phyloP scores from a whole-genome alignment of 306 rosid genomes.

The Spatholobus suberectus region DNA sequence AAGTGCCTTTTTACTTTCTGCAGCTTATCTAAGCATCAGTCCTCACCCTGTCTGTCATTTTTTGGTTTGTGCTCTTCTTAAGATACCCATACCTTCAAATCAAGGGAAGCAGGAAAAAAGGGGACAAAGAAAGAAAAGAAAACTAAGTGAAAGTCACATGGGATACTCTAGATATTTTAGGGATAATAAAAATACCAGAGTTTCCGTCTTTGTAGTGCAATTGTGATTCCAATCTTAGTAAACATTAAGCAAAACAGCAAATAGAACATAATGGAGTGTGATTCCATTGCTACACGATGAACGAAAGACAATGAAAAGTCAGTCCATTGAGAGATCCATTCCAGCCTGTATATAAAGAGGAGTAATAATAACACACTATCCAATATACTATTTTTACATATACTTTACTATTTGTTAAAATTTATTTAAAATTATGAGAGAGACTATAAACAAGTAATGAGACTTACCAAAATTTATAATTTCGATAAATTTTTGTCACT shows the following conservation, averaged over 20 bases:
- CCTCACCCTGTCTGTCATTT: slow-evolving; percentile 26
- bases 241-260: not conserved
- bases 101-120: not conserved
- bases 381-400: too few relatives aligned
- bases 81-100: slow-evolving; percentile 9
- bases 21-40: not conserved
- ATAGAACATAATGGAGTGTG: not conserved
- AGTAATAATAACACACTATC: too few relatives aligned
- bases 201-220: not conserved
- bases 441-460: too few relatives aligned
- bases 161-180: not conserved
- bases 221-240: not conserved
- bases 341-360: too few relatives aligned
- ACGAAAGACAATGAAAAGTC: not conserved
- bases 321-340: not conserved
- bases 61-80: slow-evolving; percentile 4
- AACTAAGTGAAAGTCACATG: not conserved
- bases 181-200: not conserved
- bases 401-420: too few relatives aligned
- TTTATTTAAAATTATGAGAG: too few relatives aligned
- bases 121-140: not conserved
- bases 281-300: not conserved
- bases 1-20: not conserved
- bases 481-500: too few relatives aligned
- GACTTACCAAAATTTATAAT: too few relatives aligned